Base-by-base conservation (phyloP, 495 filamentous ascomycete species). In the Jackrogersella multiformis region DNA sequence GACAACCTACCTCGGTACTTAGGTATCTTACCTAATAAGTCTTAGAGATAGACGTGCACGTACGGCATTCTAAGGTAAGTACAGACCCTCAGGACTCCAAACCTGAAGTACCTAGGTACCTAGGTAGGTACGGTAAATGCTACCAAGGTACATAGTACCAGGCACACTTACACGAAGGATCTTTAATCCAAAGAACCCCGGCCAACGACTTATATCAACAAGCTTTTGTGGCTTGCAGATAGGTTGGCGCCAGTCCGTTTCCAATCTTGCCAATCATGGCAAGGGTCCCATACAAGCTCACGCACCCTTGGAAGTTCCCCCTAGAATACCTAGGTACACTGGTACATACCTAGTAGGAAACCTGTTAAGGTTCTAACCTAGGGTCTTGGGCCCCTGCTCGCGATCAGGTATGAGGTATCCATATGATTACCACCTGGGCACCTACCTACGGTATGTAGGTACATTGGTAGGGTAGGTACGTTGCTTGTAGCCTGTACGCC, bases 161-260 rank as follows among this genome's bases (percentile, higher is more conserved):
- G 23, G 34, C 36, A 18, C 34, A 53, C 30, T 15, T 20, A 16
- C 13, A 51, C 16, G 49, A 34, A 26, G 28, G 56, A 60, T 49
- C 45, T 32, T 54, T 46, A 46, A 26, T 12, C 46, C 34, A 32
- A 62, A 5, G 38, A 20, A 51, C 5, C 20, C 32, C 20, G 55
- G 26, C 54, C 35, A 49, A 36, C 54, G 46, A n/a, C 53, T 16
- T 49, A 5, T 21, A 20, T 46, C 23, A n/a, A 18, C 48, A 32
- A 62, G 52, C 52, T 53, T 68, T 63, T 58, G 58, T 58, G 46
- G 65, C 65, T 44, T 58, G 53, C 45, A 68, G 56, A 23, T 48
- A n/a, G 24, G 5, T 16, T 39, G 59, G 58, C 28, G 18, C 41
- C 30, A 5, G 36, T 23, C 52, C 26, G 48, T 49, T 60, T 38